Evolutionary conservation across 2,329 filamentous ascomycete genomes (phyloP), one percentile per base, ranked within the genome.

Genomic region (Aureobasidium sp.): DNA sequence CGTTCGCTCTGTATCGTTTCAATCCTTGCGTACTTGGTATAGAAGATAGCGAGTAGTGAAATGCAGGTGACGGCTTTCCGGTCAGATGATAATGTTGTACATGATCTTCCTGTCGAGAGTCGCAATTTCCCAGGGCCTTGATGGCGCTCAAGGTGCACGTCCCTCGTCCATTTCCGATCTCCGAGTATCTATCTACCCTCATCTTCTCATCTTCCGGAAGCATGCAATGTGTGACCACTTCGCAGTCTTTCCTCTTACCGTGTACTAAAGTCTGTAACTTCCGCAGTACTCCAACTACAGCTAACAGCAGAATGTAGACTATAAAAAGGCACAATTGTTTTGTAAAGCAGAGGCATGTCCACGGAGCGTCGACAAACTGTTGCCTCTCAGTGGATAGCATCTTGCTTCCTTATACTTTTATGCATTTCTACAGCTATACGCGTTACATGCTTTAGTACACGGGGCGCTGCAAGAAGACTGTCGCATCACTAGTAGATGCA

Each of bases 111-210:
- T 57, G 9, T n/a, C 27, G 29, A 48, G 10, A 48, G 54, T 58
- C 54, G 54, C 54, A 58, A 58, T 58, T 48, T 58, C 54, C 54
- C 5, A 58, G 54, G 36, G 50, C 37, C 36, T 54, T 42, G 50
- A 54, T 54, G 53, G 53, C 51, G 51, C 21, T 21, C 27, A 44
- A 44, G 21, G 25, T 25, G 53, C 53, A 57, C 53, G 29, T 14
- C 29, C 41, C 53, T 27, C 11, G 16, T 45, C 29, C 29, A 45
- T 36, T n/a, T 42, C 50, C 30, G 49, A 42, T 54, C 14, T 32
- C 41, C n/a, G 21, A 21, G 21, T 21, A 42, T 42, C 25, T 54
- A 37, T 37, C 34, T 37, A 14, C 11, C 21, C 21, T 16, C 13
- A 29, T 16, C 16, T 30, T 42, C 11, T 39, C 3, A 29, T n/a